Evolutionary conservation across 306 rosid genomes (phyloP).

Genomic region (Cercis canadensis): DNA sequence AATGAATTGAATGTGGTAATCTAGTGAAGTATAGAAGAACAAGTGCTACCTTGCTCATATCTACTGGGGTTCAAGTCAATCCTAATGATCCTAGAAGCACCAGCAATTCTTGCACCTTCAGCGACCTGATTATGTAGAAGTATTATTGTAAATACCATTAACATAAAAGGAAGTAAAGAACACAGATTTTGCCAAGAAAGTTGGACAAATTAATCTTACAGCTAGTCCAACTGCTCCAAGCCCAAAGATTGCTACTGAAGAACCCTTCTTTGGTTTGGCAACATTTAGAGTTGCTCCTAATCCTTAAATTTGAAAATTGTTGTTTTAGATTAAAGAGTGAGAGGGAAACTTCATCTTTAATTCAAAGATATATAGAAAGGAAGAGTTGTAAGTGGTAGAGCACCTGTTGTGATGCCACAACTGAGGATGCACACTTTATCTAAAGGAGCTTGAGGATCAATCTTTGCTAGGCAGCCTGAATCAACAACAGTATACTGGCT

Average conservation of each 20-base stretch:
- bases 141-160: not conserved
- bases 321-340: not conserved
- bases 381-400: not conserved
- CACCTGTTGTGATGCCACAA: slow-evolving; percentile 53
- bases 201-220: slow-evolving; percentile 35
- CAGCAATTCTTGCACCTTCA: slow-evolving; percentile 54
- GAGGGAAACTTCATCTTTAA: not conserved
- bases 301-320: slow-evolving; percentile 28
- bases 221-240: slow-evolving; percentile 53
- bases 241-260: slow-evolving; percentile 45
- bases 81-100: slow-evolving; percentile 50
- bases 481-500: slow-evolving; percentile 55
- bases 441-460: slow-evolving; percentile 51
- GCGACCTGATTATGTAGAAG: slow-evolving; percentile 41
- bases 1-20: not conserved
- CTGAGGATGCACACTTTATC: slow-evolving; percentile 53
- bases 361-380: not conserved
- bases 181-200: not conserved
- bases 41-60: slow-evolving; percentile 46
- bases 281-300: slow-evolving; percentile 51
- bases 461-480: slow-evolving; percentile 50
- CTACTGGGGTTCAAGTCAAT: slow-evolving; percentile 43
- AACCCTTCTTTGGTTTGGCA: slow-evolving; percentile 50
- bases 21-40: not conserved
- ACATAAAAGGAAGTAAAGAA: not conserved